Percentiles rank a stretch among this genome's conserved stretches.
phyloP scores from a whole-genome alignment of 2,329 filamentous ascomycete genomes.

The Biscogniauxia marginata region DNA sequence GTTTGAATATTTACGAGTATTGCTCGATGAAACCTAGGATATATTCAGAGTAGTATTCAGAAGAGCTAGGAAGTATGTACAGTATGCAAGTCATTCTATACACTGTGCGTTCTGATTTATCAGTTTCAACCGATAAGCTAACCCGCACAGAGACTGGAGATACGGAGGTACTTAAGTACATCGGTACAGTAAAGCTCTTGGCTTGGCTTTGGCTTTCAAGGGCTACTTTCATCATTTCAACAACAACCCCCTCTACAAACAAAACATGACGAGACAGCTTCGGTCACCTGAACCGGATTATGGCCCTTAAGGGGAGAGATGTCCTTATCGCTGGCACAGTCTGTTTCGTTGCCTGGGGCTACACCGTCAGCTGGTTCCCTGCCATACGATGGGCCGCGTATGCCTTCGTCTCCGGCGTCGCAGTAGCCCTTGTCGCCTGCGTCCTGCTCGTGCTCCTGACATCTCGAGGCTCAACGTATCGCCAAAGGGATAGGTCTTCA shows the following conservation, averaged over 20 bases:
- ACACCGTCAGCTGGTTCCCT: constrained; percentile 79
- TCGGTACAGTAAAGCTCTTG: too few relatives aligned
- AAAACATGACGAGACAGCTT: constrained; percentile 36
- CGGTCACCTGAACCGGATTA: constrained; percentile 39
- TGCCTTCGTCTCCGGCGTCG: constrained; percentile 71
- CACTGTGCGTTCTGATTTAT: neutral
- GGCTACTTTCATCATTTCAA: constrained; percentile 2
- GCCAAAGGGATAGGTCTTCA: constrained; percentile 38
- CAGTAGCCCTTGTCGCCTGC: constrained; percentile 54
- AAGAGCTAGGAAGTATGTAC: neutral
- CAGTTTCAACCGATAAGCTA: constrained; percentile 19
- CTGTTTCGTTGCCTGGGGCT: constrained; percentile 84
- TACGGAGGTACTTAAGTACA: too few relatives aligned
- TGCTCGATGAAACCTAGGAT: too few relatives aligned
- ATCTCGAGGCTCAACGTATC: constrained; percentile 49
- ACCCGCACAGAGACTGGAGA: too few relatives aligned
- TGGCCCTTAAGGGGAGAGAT: constrained; percentile 75
- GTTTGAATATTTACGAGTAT: too few relatives aligned
- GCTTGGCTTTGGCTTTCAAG: constrained; percentile 1
- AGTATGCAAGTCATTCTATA: too few relatives aligned
- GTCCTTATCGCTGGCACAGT: constrained; percentile 65
- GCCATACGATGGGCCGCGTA: constrained; percentile 81
- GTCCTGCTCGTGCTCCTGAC: constrained; percentile 61
- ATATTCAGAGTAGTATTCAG: neutral
- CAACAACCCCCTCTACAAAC: constrained; percentile 8